Evolutionary conservation across 2,329 filamentous ascomycete species (phyloP), one percentile per base, ranked within the genome.

Genomic region (Sclerotinia nivalis): DNA sequence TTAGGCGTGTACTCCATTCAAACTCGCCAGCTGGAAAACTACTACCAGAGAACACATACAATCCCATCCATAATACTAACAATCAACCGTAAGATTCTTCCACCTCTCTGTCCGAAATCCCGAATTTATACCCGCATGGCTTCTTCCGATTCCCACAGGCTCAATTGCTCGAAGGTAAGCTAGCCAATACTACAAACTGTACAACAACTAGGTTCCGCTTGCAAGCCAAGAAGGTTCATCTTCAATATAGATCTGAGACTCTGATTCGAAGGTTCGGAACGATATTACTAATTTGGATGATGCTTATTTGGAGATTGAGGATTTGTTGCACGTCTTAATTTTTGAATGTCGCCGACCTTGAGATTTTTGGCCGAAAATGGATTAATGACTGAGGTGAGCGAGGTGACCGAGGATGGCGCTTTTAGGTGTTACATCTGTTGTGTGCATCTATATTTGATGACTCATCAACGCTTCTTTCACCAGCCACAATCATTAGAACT

Each of bases 301-400:
- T 37, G 47, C 47, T 34, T 4, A 64, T 25, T 7, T 40, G 31
- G 31, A 37, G 3, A 20, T 40, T 64, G 15, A n/a, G 8, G 22
- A 50, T 64, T 64, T 52, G 61, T 64, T 64, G 61, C 61, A 64
- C 61, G 2, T 64, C 61, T 64, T 13, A 40, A 22, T 28, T 64
- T 64, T 64, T 40, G 22, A 22, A 64, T n/a, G 31, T 64, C 61
- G 61, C 22, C 61, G 61, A 64, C 61, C 47, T 40, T 28, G 13
- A 37, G 15, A 13, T 40, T 25, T n/a, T 8, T 37, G 61, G 61
- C 61, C 61, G 4, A 8, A 13, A 52, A 37, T 49, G 60, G 60
- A 64, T 58, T 22, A 22, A 22, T 37, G 9, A n/a, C 18, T 49
- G 28, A 37, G 22, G 8, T 40, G 61, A 18, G 22, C n/a, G 31